These are phyloP conservation scores for Periconia sp. DNA, from an alignment of 2,329 filamentous ascomycete species.

Conservation along the genomic window DNA sequence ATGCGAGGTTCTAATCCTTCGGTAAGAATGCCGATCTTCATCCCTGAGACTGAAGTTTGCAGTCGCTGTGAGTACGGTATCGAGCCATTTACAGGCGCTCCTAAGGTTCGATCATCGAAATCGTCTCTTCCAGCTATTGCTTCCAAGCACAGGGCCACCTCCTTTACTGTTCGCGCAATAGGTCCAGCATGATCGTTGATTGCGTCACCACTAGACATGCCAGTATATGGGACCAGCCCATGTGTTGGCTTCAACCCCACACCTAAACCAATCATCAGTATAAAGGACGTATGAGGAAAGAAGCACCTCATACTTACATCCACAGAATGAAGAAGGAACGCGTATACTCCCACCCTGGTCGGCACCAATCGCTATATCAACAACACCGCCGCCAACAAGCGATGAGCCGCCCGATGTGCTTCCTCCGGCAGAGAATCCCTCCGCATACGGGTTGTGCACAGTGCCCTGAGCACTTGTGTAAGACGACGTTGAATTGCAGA, in stretches of 20 bases:
- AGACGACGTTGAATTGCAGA: constrained; percentile 53
- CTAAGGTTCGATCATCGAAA: constrained; percentile 33
- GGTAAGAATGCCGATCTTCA: constrained; percentile 30
- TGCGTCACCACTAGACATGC: constrained; percentile 40
- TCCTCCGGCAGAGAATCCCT: constrained; percentile 52
- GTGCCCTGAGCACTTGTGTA: constrained; percentile 48
- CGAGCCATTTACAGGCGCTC: constrained; percentile 26
- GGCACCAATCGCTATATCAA: constrained; percentile 42
- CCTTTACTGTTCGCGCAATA: constrained; percentile 25
- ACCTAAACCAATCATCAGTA: constrained; percentile 8
- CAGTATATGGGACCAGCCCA: constrained; percentile 55
- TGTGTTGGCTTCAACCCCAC: constrained; percentile 50
- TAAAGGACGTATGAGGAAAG: neutral
- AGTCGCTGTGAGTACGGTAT: constrained; percentile 19
- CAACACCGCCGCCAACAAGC: constrained; percentile 46
- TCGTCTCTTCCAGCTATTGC: constrained; percentile 33
- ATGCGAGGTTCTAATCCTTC: constrained; percentile 28
- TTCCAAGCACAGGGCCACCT: constrained; percentile 30
- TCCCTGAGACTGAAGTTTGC: constrained; percentile 14
- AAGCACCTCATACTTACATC: constrained; percentile 21
- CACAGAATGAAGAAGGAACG: constrained; percentile 41
- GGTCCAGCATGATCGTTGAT: constrained; percentile 50
- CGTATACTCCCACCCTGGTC: constrained; percentile 46
- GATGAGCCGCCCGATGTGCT: constrained; percentile 48
- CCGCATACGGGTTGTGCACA: constrained; percentile 45